These are phyloP conservation scores for Cutaneotrichosporon spelunceum DNA, from an alignment of 1,284 basidiomycete species.

Conservation along the genomic window DNA sequence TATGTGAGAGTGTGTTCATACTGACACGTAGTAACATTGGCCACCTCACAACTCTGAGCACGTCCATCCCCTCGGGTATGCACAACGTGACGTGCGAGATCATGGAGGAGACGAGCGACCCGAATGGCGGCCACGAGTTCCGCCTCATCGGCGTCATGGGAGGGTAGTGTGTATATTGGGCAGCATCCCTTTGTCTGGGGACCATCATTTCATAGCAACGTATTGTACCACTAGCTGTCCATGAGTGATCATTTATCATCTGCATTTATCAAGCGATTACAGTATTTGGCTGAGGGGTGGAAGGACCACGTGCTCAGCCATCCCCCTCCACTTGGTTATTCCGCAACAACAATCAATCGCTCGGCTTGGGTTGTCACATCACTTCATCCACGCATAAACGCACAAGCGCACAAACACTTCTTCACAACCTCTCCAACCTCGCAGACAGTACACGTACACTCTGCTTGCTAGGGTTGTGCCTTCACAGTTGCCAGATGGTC, in stretches of 20 bases:
- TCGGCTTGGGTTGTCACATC: background rate
- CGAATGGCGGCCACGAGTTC: slow-evolving; percentile 18
- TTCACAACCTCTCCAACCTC: background rate
- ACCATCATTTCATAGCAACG: background rate
- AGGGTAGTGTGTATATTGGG: background rate
- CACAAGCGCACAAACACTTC: background rate
- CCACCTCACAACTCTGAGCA: slow-evolving; percentile 15
- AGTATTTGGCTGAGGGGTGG: too few species aligned
- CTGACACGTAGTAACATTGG: slow-evolving; percentile 26
- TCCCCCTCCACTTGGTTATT: background rate
- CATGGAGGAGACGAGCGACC: slow-evolving; percentile 20
- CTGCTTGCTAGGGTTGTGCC: background rate
- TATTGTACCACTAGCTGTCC: background rate
- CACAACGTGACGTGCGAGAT: slow-evolving; percentile 22
- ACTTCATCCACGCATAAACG: background rate
- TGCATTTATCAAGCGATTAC: background rate
- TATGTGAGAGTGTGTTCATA: background rate
- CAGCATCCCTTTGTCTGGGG: background rate
- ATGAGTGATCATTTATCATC: background rate
- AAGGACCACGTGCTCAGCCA: background rate
- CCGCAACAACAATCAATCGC: background rate
- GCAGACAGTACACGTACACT: too few species aligned
- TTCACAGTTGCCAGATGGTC: background rate
- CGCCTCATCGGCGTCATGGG: slow-evolving; percentile 23
- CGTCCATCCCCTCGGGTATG: slow-evolving; percentile 11